Base-by-base conservation (phyloP, 805 yeast genomes). In the Metschnikowia cubensis region DNA sequence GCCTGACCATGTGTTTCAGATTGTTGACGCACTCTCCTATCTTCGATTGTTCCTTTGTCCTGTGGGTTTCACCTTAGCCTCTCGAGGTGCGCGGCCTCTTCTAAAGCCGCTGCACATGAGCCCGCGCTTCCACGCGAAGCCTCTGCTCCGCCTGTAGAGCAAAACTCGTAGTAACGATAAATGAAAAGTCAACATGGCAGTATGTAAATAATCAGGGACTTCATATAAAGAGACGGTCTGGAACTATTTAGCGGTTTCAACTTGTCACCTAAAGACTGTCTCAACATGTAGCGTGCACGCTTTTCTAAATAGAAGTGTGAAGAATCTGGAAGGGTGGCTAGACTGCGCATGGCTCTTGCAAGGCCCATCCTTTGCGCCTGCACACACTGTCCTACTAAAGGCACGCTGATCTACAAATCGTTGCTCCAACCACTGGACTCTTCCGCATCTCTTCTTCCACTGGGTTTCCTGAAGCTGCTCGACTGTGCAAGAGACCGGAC, bases 341-440 rank as follows among this genome's bases (percentile, higher is more conserved):
- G 29, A 22, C 29, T 22, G 29, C 29, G 29, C 29, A 22, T 22
- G 29, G 29, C 8, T 22, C 29, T 22, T 22, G 29, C 10, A 22
- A 22, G 10, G 29, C 29, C 36, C 44, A 31, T 17, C 29, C n/a
- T 32, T 18, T 22, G 31, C 29, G 25, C 45, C 45, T 42, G 45
- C 45, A 42, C 36, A 20, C 37, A 20, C 31, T 4, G 1, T 20
- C 32, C 15, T 21, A 22, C 39, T 41, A 41, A 41, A 42, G 45
- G 45, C 45, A 42, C 45, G 45, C 37, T 33, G 37, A 42, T 42
- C 45, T 20, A 15, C 33, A 14, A 10, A 42, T 13, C 22, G 25
- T 32, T 41, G 35, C 44, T 41, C 25, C 22, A 31, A 31, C 22
- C 35, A 15, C 22, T 7, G 4, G 14, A 18, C 18, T 41, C 25